phyloP scores from a whole-genome alignment of 441 rosid genomes.

The Bruguiera hainesii region DNA sequence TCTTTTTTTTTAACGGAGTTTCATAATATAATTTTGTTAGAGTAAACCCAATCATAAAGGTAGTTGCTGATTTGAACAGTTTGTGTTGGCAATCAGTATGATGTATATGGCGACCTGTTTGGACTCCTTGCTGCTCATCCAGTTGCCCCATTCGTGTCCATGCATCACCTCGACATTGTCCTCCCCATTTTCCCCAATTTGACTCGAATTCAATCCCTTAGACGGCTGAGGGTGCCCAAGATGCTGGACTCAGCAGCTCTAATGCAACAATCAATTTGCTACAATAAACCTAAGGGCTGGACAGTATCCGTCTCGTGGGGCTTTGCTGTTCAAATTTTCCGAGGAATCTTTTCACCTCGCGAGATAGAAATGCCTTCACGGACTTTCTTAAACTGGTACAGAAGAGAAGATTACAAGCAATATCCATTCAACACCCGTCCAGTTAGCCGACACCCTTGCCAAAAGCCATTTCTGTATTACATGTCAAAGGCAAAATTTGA shows the following conservation, averaged over 20 bases:
- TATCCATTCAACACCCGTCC: conserved; percentile 97
- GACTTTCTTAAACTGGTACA: conserved; percentile 95
- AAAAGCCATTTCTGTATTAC: conserved; percentile 87
- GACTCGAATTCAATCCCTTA: conserved; percentile 73
- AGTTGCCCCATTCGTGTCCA: conserved; percentile 71
- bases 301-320: conserved; percentile 96
- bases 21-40: too few relatives aligned
- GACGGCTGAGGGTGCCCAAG: conserved; percentile 52
- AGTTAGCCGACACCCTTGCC: conserved; percentile 84
- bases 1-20: too few relatives aligned
- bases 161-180: conserved; percentile 91
- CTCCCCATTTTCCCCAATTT: conserved; percentile 88
- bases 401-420: conserved; percentile 81
- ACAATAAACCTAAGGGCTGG: conserved; percentile 67
- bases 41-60: neutral
- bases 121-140: conserved; percentile 97
- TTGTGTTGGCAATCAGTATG: conserved; percentile 53
- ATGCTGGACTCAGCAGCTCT: conserved; percentile 78
- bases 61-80: conserved; percentile 17
- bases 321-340: conserved; percentile 73
- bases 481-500: conserved; percentile 48
- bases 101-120: conserved; percentile 89
- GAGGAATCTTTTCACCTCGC: conserved; percentile 79
- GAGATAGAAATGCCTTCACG: conserved; percentile 97
- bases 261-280: conserved; percentile 96